Evolutionary conservation across 1,284 basidiomycete genomes (phyloP).

Genomic region (Trametes versicolor): DNA sequence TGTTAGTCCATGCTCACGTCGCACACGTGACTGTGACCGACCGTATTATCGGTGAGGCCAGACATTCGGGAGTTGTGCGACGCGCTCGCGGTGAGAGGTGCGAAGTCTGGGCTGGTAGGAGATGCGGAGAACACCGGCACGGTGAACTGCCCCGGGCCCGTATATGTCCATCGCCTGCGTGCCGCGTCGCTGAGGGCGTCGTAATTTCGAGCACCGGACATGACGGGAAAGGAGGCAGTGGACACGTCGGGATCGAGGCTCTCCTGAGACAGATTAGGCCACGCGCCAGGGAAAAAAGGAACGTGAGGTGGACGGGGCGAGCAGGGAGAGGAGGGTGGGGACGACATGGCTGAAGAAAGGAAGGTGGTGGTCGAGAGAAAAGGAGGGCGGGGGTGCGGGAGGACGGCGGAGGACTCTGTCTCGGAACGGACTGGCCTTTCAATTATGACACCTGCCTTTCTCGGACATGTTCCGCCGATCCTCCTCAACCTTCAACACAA

Average conservation of each 20-base stretch:
- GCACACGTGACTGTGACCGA: constrained; percentile 1
- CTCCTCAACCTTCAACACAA: constrained; percentile 19
- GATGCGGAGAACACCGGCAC: background rate
- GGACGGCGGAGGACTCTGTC: background rate
- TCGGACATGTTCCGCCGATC: constrained; percentile 26
- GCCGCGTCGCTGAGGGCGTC: constrained; percentile 8
- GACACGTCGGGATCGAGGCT: constrained; percentile 24
- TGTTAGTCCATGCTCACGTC: background rate
- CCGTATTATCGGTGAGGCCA: constrained; percentile 32
- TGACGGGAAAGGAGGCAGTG: constrained; percentile 18
- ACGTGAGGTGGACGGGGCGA: constrained; percentile 35
- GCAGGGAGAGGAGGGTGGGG: constrained; percentile 31
- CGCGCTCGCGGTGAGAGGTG: constrained; percentile 24
- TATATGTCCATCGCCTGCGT: constrained; percentile 30
- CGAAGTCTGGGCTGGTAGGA: constrained; percentile 24
- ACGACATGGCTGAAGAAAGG: constrained; percentile 30
- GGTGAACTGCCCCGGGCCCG: constrained; percentile 4
- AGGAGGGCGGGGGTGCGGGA: background rate
- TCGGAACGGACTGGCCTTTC: constrained; percentile 11
- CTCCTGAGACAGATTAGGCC: constrained; percentile 38
- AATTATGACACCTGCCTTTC: constrained; percentile 30
- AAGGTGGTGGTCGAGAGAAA: constrained; percentile 19
- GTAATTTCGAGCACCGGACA: constrained; percentile 1
- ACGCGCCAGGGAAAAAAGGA: constrained; percentile 43
- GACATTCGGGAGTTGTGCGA: constrained; percentile 32